These are phyloP conservation scores for Anethum foeniculum DNA, from an alignment of 140 eudicot genomes.

Conservation along the genomic window DNA sequence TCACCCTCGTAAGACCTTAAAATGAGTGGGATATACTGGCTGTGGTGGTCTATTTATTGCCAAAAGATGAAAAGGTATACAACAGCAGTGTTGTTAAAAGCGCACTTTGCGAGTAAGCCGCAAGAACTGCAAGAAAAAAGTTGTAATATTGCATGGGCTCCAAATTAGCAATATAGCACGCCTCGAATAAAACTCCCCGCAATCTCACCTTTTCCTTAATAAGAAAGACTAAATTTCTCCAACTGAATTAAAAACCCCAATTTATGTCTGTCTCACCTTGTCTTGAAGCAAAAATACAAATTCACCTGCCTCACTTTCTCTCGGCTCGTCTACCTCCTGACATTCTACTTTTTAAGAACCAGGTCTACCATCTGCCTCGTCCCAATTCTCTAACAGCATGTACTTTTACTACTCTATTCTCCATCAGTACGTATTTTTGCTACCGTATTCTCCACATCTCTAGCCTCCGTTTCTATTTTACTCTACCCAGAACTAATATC, in stretches of 20 bases:
- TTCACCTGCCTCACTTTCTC: background rate
- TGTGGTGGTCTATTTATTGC: background rate
- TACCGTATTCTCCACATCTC: background rate
- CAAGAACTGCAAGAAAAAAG: background rate
- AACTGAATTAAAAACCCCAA: too few relatives aligned
- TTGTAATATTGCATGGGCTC: too few relatives aligned
- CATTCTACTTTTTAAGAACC: background rate
- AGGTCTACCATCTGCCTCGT: background rate
- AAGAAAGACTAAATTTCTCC: too few relatives aligned
- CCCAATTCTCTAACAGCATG: background rate
- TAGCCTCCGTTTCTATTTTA: background rate
- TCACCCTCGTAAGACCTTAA: background rate
- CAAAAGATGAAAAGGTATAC: background rate
- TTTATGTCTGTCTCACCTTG: background rate
- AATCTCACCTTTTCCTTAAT: too few relatives aligned
- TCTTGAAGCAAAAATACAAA: background rate
- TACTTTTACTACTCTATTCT: background rate
- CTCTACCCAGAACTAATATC: background rate
- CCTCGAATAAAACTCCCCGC: too few relatives aligned
- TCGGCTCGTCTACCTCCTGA: background rate
- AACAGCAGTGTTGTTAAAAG: too few relatives aligned
- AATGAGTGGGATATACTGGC: background rate
- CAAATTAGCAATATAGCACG: too few relatives aligned
- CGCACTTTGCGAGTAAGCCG: background rate
- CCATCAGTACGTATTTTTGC: background rate